Percentiles rank a stretch among this genome's conserved stretches.
Conservation (phyloP, 1,284 basidiomycete species). For the Leccinum subspadiceum region DNA sequence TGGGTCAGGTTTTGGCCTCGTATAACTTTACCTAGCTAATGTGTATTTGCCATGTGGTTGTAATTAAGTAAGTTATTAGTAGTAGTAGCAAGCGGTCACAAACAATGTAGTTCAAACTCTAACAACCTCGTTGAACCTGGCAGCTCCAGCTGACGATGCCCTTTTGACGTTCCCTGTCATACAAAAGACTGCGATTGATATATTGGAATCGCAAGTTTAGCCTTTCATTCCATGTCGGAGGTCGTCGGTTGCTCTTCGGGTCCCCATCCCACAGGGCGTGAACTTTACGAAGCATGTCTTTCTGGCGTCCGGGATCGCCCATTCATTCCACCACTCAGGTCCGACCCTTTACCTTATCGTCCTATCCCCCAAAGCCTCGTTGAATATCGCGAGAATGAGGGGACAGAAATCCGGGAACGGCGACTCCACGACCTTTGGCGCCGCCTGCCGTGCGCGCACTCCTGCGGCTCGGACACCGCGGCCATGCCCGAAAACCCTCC, state of each 20-base stretch:
- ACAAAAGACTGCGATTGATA: conserved; percentile 14
- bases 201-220: conserved; percentile 19
- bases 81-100: conserved; percentile 31
- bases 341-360: conserved; percentile 44
- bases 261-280: conserved; percentile 37
- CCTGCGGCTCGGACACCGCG: conserved; percentile 29
- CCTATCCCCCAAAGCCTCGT: conserved; percentile 49
- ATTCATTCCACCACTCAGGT: conserved; percentile 56
- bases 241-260: conserved; percentile 18
- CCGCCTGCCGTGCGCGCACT: conserved; percentile 43
- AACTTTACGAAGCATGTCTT: conserved; percentile 50
- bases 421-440: conserved; percentile 62
- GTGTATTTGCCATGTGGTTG: conserved; percentile 23
- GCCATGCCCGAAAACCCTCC: conserved; percentile 20
- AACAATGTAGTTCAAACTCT: conserved; percentile 24
- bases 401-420: conserved; percentile 54
- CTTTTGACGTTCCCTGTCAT: conserved; percentile 24
- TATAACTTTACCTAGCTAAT: conserved; percentile 7
- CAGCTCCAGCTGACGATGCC: conserved; percentile 23
- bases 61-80: conserved; percentile 11
- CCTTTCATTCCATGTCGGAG: conserved; percentile 28
- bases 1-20: conserved; percentile 5
- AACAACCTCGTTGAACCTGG: conserved; percentile 21
- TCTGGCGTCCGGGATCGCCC: conserved; percentile 54
- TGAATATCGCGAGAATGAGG: conserved; percentile 66